Evolutionary conservation across 1,284 basidiomycete species (phyloP).

Genomic region (Leccinum fuscescens): DNA sequence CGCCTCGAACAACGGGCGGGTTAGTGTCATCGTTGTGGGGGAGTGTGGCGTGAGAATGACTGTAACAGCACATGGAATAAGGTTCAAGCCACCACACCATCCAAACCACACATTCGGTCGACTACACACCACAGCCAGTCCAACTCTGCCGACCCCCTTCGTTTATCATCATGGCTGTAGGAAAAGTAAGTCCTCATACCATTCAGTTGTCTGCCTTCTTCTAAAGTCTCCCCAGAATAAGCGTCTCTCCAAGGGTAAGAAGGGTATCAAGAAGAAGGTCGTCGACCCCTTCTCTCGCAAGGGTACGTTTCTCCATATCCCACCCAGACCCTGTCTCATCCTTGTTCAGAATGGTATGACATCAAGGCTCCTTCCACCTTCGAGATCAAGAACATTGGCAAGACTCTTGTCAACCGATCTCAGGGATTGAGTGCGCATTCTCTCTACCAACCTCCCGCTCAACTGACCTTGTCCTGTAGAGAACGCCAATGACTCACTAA

Average conservation of each 20-base stretch:
- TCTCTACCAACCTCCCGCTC: constrained; percentile 5
- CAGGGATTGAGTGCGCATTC: constrained; percentile 88
- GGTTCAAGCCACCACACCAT: constrained; percentile 42
- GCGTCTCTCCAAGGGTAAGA: constrained; percentile 99
- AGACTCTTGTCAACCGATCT: constrained; percentile 98
- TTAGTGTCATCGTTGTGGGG: constrained; percentile 16
- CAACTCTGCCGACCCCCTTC: constrained; percentile 47
- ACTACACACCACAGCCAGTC: constrained; percentile 47
- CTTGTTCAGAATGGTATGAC: constrained; percentile 92
- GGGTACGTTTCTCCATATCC: constrained; percentile 50
- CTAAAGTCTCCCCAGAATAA: constrained; percentile 66
- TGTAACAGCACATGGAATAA: constrained; percentile 45
- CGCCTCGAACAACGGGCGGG: constrained; percentile 60
- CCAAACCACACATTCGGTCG: constrained; percentile 15
- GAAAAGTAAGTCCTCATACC: constrained; percentile 61
- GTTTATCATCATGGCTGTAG: constrained; percentile 79
- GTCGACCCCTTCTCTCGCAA: constrained; percentile 99
- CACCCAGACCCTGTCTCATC: constrained; percentile 2
- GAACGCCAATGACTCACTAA: constrained; percentile 98
- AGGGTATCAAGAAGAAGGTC: constrained; percentile 99
- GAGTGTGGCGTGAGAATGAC: constrained; percentile 49
- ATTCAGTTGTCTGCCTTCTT: not conserved
- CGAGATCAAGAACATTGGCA: constrained; percentile 95
- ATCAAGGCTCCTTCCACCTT: constrained; percentile 99
- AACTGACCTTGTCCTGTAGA: constrained; percentile 49